Evolutionary conservation across 257 asterid genomes (phyloP).

Genomic region (Solanum infundibuliforme): DNA sequence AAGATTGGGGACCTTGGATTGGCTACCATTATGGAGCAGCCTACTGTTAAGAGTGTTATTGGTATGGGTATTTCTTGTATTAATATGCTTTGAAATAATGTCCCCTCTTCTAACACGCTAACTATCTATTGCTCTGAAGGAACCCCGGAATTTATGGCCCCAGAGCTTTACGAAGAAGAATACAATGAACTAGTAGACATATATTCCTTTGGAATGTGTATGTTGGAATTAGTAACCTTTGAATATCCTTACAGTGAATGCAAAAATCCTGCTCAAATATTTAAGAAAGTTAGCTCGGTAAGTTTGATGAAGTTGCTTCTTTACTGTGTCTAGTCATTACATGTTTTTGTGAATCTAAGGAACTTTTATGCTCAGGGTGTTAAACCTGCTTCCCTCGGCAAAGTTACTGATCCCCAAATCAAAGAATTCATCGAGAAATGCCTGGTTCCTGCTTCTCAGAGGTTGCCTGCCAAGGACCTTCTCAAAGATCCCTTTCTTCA

Average conservation of each 20-base stretch:
- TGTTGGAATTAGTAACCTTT: constrained; percentile 62
- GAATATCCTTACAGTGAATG: constrained; percentile 78
- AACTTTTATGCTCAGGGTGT: constrained; percentile 33
- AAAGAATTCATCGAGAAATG: constrained; percentile 69
- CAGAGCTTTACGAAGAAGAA: constrained; percentile 78
- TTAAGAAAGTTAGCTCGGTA: constrained; percentile 55
- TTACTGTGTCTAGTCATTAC: neutral
- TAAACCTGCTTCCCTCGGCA: constrained; percentile 59
- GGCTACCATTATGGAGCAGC: constrained; percentile 72
- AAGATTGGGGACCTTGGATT: constrained; percentile 82
- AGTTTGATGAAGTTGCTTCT: constrained; percentile 7
- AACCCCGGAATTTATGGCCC: constrained; percentile 73
- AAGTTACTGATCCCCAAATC: constrained; percentile 35
- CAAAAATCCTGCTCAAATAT: constrained; percentile 71
- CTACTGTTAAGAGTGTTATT: constrained; percentile 67
- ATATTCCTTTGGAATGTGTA: constrained; percentile 76
- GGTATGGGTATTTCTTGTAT: constrained; percentile 25
- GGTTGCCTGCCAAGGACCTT: constrained; percentile 66
- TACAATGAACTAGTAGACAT: constrained; percentile 69
- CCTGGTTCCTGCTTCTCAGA: constrained; percentile 44
- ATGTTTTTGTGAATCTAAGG: neutral
- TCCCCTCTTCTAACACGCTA: neutral
- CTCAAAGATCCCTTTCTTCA: constrained; percentile 58
- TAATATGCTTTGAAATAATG: neutral
- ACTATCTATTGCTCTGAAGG: constrained; percentile 11